phyloP scores from a whole-genome alignment of 73 alveolate genomes.

The Uronychia setigera region DNA sequence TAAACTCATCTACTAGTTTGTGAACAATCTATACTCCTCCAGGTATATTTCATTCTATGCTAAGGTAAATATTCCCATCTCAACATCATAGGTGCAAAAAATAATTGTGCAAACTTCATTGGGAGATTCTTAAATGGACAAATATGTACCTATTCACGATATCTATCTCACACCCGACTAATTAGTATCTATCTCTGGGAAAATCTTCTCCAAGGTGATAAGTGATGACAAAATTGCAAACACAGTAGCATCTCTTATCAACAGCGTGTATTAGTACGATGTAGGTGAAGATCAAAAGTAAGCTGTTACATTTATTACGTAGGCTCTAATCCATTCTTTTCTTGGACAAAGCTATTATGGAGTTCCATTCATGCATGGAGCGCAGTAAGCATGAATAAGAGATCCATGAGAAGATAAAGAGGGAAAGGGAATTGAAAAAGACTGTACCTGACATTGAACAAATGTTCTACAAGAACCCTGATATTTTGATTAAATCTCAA shows the following conservation, averaged over 20 bases:
- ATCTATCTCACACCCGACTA: not conserved
- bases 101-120: not conserved
- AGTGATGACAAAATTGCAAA: not conserved
- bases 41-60: not conserved
- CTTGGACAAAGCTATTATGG: not conserved
- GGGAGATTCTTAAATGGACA: not conserved
- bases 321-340: not conserved
- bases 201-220: not conserved
- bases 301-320: not conserved
- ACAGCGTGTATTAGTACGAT: not conserved
- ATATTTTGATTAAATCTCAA: too few species aligned
- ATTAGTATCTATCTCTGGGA: not conserved
- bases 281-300: not conserved
- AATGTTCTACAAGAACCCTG: not conserved
- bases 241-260: not conserved
- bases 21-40: not conserved
- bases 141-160: not conserved
- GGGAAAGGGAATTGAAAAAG: not conserved
- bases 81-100: not conserved
- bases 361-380: not conserved
- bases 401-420: not conserved
- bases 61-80: not conserved
- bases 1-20: not conserved
- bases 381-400: not conserved
- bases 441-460: not conserved